Evolutionary conservation across 495 filamentous ascomycete genomes (phyloP).

Genomic region (Astrothelium macrocarpum): DNA sequence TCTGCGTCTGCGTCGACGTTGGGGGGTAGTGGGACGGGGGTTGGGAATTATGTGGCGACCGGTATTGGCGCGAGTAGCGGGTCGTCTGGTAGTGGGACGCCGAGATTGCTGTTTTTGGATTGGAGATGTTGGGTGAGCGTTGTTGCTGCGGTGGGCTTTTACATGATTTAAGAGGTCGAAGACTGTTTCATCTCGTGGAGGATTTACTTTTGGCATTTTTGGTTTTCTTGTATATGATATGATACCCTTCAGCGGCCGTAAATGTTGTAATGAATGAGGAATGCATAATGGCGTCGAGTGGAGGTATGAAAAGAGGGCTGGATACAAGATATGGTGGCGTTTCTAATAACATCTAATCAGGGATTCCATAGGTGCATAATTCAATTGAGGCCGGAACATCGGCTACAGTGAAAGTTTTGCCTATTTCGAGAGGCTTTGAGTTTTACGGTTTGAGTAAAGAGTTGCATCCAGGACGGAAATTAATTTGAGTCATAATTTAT

Average conservation of each 20-base stretch:
- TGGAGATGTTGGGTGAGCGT: background rate
- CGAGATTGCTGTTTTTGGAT: background rate
- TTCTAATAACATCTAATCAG: too few species aligned
- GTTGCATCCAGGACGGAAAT: too few species aligned
- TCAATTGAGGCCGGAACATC: too few species aligned
- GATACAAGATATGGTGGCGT: background rate
- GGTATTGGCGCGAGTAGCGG: background rate
- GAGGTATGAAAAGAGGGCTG: background rate
- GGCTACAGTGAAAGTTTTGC: too few species aligned
- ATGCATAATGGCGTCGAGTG: background rate
- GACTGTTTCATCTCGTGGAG: background rate
- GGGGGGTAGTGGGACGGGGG: background rate
- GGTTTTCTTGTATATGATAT: background rate
- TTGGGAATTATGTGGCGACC: constrained; percentile 3
- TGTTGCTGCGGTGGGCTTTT: background rate
- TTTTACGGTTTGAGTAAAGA: too few species aligned
- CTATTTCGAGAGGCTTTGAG: too few species aligned
- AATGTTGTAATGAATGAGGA: background rate
- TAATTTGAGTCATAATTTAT: too few species aligned
- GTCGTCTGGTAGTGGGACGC: background rate
- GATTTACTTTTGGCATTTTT: background rate
- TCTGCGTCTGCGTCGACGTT: background rate
- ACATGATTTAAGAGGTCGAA: background rate
- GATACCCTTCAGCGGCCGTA: background rate
- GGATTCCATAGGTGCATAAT: too few species aligned